Conservation (phyloP, 495 filamentous ascomycete species). For the Aspergillus ellipticus region DNA sequence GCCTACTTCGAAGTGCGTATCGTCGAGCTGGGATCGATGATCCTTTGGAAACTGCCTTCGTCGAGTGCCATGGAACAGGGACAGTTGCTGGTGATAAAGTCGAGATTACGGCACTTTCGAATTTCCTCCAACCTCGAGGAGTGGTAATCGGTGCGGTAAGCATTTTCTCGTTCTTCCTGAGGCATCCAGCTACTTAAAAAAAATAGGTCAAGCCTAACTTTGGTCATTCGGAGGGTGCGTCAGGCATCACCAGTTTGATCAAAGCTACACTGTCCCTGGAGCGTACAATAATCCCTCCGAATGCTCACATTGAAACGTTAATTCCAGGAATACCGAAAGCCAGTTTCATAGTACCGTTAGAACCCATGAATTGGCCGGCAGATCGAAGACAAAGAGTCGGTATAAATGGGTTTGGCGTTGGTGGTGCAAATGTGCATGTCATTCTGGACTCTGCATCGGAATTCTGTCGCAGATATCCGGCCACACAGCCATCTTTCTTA, state of each 20-base stretch:
- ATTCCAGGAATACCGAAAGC: conserved; percentile 17
- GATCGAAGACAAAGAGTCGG: conserved; percentile 17
- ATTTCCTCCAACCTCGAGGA: conserved; percentile 32
- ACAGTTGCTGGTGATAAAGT: conserved; percentile 13
- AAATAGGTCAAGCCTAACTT: conserved; percentile 29
- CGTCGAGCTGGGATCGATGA: conserved; percentile 20
- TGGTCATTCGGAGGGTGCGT: conserved; percentile 27
- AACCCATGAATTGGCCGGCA: conserved; percentile 27
- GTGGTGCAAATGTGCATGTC: conserved; percentile 24
- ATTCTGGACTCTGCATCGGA: conserved; percentile 4
- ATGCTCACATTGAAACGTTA: conserved; percentile 25
- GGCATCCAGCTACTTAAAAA: background rate
- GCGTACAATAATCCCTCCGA: conserved; percentile 29
- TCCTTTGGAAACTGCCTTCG: conserved; percentile 18
- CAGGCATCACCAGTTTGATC: conserved; percentile 32
- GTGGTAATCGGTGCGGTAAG: conserved; percentile 28
- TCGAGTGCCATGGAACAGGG: conserved; percentile 45
- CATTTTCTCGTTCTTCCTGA: background rate
- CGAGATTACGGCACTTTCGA: conserved; percentile 32
- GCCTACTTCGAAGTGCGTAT: conserved; percentile 25
- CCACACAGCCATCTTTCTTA: background rate
- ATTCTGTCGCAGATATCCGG: background rate
- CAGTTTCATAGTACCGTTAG: conserved; percentile 8
- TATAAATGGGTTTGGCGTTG: conserved; percentile 35
- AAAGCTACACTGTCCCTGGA: conserved; percentile 33